Evolutionary conservation across 306 rosid genomes (phyloP).

Genomic region (Senna siamea): DNA sequence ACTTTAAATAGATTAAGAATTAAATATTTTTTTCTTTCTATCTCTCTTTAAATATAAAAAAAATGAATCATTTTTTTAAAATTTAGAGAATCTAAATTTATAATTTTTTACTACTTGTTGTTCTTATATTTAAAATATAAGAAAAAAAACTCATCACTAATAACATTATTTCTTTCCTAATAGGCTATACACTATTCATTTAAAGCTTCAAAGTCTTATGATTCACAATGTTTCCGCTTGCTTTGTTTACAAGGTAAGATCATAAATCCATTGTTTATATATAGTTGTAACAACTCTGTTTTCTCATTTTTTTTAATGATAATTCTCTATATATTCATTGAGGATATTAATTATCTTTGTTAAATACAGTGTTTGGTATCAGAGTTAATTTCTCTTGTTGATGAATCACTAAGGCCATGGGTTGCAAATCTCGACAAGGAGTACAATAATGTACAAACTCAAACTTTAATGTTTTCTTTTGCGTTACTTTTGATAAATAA

Average conservation of each 20-base stretch:
- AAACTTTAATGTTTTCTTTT: neutral
- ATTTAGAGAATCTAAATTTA: no score
- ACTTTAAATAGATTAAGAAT: no score
- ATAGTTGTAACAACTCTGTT: neutral
- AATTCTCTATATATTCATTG: neutral
- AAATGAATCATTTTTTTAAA: no score
- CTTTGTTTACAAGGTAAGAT: constrained; percentile 62
- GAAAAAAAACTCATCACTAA: no score
- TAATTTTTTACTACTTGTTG: no score
- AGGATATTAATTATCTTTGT: neutral
- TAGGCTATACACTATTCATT: constrained; percentile 69
- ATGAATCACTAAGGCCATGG: constrained; percentile 42
- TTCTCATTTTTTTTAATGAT: no score
- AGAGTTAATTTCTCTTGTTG: constrained; percentile 50
- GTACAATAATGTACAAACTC: constrained; percentile 53
- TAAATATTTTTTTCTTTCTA: no score
- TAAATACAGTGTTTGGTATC: constrained; percentile 51
- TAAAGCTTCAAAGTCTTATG: constrained; percentile 67
- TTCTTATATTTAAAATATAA: no score
- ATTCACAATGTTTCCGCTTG: constrained; percentile 63
- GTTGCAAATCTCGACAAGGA: constrained; percentile 58
- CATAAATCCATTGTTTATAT: neutral
- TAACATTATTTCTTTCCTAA: neutral
- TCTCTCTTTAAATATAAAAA: no score
- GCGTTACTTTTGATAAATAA: neutral